Evolutionary conservation across 176 grass and related monocot species (phyloP), one percentile per base, ranked within the genome.

Genomic region (Carex cristatella): DNA sequence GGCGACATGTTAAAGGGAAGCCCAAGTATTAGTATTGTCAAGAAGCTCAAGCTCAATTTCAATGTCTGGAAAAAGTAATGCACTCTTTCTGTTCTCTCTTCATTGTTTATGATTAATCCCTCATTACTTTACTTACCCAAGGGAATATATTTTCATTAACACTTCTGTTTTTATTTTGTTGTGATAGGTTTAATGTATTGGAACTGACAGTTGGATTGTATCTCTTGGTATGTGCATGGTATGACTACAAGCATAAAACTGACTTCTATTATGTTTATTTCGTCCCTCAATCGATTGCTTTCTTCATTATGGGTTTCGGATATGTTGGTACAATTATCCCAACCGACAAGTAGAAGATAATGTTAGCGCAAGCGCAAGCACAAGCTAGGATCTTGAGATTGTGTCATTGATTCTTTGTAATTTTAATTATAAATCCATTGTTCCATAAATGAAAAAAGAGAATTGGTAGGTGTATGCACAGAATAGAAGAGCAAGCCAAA

Each of bases 301-400:
- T 97, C 72, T 42, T 90, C 53, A 75, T 90, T 28, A 69, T 91
- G 73, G 84, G 84, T 49, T 86, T 93, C 51, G 84, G 86, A 77
- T 91, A 87, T 62, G 84, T 88, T 53, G 89, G 89, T 64, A 86
- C 88, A 42, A 87, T 85, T 61, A 80, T 89, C 31, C 77, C 87
- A 79, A 71, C 66, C 63, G 83, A 77, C 64, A 85, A 89, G 48
- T 79, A 77, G 48, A 82, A 78, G 48, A 87, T 51, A 81, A 77
- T 73, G 35, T 23, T 81, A 44, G 27, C 10, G 9, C 37, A 76
- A 44, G 27, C 10, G 9, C 37, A 76, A 54, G 60, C 68, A 14
- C 61, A 35, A 35, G 33, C 33, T 54, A 42, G 15, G 42, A 79
- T 70, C 9, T 59, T 42, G 33, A 75, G 54, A 32, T 61, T 30